Evolutionary conservation across 352 stramenopile genomes (phyloP), one percentile per base, ranked within the genome.

Genomic region (Pythium biforme): DNA sequence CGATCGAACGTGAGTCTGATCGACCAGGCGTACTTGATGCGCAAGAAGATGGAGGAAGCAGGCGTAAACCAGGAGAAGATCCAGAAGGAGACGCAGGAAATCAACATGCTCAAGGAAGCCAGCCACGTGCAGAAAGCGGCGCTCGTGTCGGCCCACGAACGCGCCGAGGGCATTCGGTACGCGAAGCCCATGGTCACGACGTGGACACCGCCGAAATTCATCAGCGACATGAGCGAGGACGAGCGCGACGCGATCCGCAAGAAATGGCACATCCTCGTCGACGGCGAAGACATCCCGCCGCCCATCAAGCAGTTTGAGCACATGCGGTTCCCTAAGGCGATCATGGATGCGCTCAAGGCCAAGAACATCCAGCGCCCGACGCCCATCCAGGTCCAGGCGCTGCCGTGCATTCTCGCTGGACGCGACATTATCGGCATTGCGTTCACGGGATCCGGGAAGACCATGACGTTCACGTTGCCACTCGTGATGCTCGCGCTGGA

Each of bases 401-500:
- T 99, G 20, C 95, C 97, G 22, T 98, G 98, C 33, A 98, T 98
- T 50, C 83, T 99, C 29, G 89, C 95, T 1, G 95, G 96, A 19
- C 86, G 97, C 39, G 97, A 99, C 74, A 97, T 99, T 79, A 98
- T 99, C 46, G 97, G 97, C 51, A 99, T 99, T 68, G 97, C 97
- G 10, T 99, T 99, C 73, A 99, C 97, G 4, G 97, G 97, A 5
- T 97, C 83, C 1, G 97, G 97, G n/a, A 99, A 99, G 76, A 99
- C 97, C 0, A 81, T 99, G 31, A 98, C 95, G 12, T 99, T 99
- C 79, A 96, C 84, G 17, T 71, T 99, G 40, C 97, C 97, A 34
- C 73, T 99, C 15, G 89, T 99, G 40, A 98, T 99, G 90, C 80
- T 97, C 23, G 92, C 97, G 41, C 79, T 99, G 26, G 97, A 99